Percentiles rank a stretch among this genome's conserved stretches.
Evolutionary conservation across 176 grass and related monocot species (phyloP).

Genomic region (Paspalum vaginatum): DNA sequence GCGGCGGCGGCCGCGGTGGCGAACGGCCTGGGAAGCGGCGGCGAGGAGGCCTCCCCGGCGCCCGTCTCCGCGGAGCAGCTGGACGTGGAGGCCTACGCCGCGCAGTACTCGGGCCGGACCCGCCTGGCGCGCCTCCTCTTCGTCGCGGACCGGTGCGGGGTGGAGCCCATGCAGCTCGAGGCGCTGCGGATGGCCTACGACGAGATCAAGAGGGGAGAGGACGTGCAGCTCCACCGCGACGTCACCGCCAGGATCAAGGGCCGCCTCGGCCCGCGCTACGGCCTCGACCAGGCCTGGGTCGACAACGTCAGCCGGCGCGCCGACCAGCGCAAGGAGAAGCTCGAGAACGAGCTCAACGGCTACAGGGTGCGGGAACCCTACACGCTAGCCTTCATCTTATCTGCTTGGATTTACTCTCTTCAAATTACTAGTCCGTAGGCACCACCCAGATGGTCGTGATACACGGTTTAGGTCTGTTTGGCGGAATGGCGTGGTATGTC

Average conservation of each 20-base stretch:
- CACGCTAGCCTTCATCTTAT: not conserved
- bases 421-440: not conserved
- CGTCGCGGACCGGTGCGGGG: constrained; percentile 67
- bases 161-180: constrained; percentile 70
- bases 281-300: constrained; percentile 65
- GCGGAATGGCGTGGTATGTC: not conserved
- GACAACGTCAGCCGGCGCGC: constrained; percentile 63
- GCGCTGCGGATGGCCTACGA: constrained; percentile 91
- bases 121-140: constrained; percentile 73
- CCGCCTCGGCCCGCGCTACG: constrained; percentile 58
- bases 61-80: constrained; percentile 76
- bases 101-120: constrained; percentile 80
- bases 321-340: constrained; percentile 78
- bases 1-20: constrained; percentile 47
- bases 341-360: constrained; percentile 91
- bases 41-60: constrained; percentile 37
- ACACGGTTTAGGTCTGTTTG: not conserved
- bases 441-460: not conserved
- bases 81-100: constrained; percentile 93
- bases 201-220: constrained; percentile 72
- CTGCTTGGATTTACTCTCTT: constrained; percentile 1
- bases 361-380: constrained; percentile 62
- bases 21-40: constrained; percentile 53
- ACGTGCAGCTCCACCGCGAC: constrained; percentile 63
- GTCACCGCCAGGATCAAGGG: constrained; percentile 53